phyloP scores from a whole-genome alignment of 2,329 filamentous ascomycete genomes.

The Thelonectria rubi region DNA sequence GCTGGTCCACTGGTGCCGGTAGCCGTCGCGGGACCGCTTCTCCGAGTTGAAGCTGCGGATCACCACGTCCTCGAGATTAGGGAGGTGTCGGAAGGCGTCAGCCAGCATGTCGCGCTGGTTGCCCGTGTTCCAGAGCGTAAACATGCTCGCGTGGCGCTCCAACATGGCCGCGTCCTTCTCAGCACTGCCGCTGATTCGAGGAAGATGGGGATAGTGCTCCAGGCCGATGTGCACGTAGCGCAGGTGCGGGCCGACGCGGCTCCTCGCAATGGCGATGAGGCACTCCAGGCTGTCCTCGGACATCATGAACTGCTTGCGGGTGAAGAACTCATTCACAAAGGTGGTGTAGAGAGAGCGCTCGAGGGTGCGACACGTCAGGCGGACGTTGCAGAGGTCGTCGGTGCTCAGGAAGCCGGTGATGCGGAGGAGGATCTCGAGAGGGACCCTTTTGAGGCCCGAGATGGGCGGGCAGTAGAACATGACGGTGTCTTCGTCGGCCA shows the following conservation, averaged over 20 bases:
- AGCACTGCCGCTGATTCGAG: constrained; percentile 8
- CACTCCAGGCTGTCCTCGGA: constrained; percentile 64
- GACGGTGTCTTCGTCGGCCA: constrained; percentile 29
- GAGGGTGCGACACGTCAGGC: constrained; percentile 62
- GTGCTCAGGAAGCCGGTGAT: constrained; percentile 65
- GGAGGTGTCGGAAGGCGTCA: constrained; percentile 64
- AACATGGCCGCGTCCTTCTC: constrained; percentile 29
- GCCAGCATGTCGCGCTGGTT: constrained; percentile 62
- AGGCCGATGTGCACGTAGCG: constrained; percentile 48
- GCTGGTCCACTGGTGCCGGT: constrained; percentile 57
- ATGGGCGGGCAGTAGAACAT: constrained; percentile 18
- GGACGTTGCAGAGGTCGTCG: constrained; percentile 62
- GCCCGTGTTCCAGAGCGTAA: constrained; percentile 53
- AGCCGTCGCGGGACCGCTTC: constrained; percentile 60
- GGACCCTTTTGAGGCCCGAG: constrained; percentile 50
- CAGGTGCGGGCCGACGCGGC: constrained; percentile 51
- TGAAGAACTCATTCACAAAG: constrained; percentile 71
- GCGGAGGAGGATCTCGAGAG: constrained; percentile 66
- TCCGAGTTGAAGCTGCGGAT: constrained; percentile 66
- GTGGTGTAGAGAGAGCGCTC: constrained; percentile 63
- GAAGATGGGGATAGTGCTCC: constrained; percentile 36
- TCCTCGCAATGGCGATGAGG: constrained; percentile 62
- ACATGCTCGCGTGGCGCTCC: constrained; percentile 35
- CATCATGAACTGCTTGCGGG: constrained; percentile 72
- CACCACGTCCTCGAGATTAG: constrained; percentile 64